These are phyloP conservation scores for Coemansia asiatica DNA, from an alignment of 192 early-diverging fungal species.

Conservation along the genomic window DNA sequence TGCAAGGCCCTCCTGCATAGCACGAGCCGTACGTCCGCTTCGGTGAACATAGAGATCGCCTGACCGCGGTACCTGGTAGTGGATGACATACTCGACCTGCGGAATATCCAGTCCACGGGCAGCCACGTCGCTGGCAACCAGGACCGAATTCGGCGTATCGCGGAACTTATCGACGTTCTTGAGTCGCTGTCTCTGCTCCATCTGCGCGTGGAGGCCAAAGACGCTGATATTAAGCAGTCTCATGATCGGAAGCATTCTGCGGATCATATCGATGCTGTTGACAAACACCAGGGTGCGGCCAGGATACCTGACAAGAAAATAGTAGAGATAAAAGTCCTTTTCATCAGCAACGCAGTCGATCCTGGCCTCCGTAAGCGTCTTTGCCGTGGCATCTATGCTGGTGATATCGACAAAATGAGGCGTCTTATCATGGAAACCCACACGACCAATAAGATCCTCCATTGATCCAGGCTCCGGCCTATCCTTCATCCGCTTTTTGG, in stretches of 20 bases:
- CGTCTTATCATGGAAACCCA: slow-evolving; percentile 73
- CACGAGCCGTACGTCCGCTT: slow-evolving; percentile 91
- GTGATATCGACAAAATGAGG: slow-evolving; percentile 80
- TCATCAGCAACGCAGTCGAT: slow-evolving; percentile 84
- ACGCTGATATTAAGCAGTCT: slow-evolving; percentile 70
- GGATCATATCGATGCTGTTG: slow-evolving; percentile 91
- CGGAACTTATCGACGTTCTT: slow-evolving; percentile 92
- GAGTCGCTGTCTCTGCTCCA: slow-evolving; percentile 94
- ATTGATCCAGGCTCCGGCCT: slow-evolving; percentile 52
- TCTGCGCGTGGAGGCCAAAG: slow-evolving; percentile 88
- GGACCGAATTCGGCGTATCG: slow-evolving; percentile 66
- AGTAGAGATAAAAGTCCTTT: slow-evolving; percentile 86
- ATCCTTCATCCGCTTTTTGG: slow-evolving; percentile 16
- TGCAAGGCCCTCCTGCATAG: slow-evolving; percentile 75
- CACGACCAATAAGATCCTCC: slow-evolving; percentile 71
- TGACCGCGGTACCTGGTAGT: slow-evolving; percentile 91
- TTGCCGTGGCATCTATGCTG: slow-evolving; percentile 64
- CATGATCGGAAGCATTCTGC: slow-evolving; percentile 83
- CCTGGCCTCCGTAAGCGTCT: slow-evolving; percentile 72
- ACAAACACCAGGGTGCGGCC: slow-evolving; percentile 93
- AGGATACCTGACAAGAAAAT: slow-evolving; percentile 81
- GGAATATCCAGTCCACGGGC: slow-evolving; percentile 95
- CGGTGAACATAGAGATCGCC: slow-evolving; percentile 96
- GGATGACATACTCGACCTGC: slow-evolving; percentile 87
- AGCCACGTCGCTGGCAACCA: slow-evolving; percentile 96